Conservation (phyloP, 2,329 filamentous ascomycete species). For the Penicillium sp. region DNA sequence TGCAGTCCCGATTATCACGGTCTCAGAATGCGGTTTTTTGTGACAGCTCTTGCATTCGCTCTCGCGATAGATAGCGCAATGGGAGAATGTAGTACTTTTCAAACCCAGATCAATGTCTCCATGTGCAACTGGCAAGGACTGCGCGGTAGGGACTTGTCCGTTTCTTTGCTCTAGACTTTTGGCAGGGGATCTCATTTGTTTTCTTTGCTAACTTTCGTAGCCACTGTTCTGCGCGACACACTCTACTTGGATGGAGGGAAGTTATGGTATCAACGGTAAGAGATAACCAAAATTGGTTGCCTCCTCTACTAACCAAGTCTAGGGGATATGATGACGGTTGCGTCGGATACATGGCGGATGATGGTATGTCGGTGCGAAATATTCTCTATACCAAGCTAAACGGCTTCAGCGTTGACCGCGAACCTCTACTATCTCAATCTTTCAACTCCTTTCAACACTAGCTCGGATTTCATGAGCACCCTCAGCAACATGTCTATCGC, state of each 20-base stretch:
- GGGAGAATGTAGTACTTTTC: slow-evolving; percentile 5
- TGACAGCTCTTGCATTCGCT: not conserved
- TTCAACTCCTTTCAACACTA: slow-evolving; percentile 15
- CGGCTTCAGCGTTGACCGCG: slow-evolving; percentile 8
- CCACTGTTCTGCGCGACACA: slow-evolving; percentile 20
- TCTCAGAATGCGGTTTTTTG: slow-evolving; percentile 3
- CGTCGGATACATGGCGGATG: not conserved
- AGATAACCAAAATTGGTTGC: not conserved
- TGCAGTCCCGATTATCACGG: not conserved
- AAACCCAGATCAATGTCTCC: slow-evolving; percentile 13
- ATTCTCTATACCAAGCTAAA: not conserved
- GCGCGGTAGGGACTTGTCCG: slow-evolving; percentile 4
- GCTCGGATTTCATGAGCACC: slow-evolving; percentile 12
- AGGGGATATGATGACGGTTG: slow-evolving; percentile 17
- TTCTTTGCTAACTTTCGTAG: slow-evolving; percentile 7
- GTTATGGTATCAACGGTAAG: slow-evolving; percentile 18
- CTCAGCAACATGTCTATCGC: slow-evolving; percentile 39
- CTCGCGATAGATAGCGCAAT: not conserved
- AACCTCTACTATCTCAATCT: slow-evolving; percentile 18
- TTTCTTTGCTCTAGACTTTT: too few relatives aligned
- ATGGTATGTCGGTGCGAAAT: not conserved
- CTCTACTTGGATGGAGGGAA: slow-evolving; percentile 19
- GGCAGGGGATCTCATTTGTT: not conserved
- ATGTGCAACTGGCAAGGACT: slow-evolving; percentile 20
- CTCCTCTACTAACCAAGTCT: not conserved